phyloP scores from a whole-genome alignment of 192 early-diverging fungal genomes.

The Dissophora globulifera region DNA sequence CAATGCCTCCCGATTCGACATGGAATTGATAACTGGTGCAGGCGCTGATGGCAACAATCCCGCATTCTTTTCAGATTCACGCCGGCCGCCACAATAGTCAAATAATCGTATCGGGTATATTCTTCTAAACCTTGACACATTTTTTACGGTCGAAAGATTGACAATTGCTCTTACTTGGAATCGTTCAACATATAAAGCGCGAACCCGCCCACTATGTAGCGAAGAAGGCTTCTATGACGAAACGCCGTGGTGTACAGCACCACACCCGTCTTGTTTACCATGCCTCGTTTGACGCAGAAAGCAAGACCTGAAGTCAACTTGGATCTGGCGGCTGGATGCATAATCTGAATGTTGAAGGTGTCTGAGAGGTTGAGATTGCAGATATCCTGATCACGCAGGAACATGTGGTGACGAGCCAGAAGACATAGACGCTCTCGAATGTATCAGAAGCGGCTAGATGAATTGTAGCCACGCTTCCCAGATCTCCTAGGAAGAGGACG shows the following conservation, averaged over 20 bases:
- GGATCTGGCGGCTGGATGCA: background rate
- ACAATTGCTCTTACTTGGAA: conserved; percentile 8
- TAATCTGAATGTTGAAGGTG: background rate
- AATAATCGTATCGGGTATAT: no score
- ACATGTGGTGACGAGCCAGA: conserved; percentile 31
- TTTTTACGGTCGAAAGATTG: background rate
- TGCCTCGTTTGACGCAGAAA: conserved; percentile 8
- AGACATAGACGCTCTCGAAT: conserved; percentile 22
- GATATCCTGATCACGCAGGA: conserved; percentile 35
- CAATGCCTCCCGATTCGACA: conserved; percentile 32
- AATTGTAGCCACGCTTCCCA: no score
- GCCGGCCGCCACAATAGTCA: conserved; percentile 21
- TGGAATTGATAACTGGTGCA: conserved; percentile 19
- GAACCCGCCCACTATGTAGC: conserved; percentile 12
- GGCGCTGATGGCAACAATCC: conserved; percentile 25
- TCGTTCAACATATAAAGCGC: conserved; percentile 37
- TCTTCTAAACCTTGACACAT: no score
- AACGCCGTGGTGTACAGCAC: conserved; percentile 17
- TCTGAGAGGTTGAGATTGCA: conserved; percentile 12
- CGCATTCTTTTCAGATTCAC: conserved; percentile 4
- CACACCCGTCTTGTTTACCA: conserved; percentile 10
- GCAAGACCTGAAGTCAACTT: background rate
- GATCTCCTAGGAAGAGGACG: no score
- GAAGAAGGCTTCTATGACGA: conserved; percentile 13
- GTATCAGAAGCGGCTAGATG: no score